Evolutionary conservation across 1,284 basidiomycete species (phyloP), one percentile per base, ranked within the genome.

Genomic region (Kalmanozyma brasiliensis): DNA sequence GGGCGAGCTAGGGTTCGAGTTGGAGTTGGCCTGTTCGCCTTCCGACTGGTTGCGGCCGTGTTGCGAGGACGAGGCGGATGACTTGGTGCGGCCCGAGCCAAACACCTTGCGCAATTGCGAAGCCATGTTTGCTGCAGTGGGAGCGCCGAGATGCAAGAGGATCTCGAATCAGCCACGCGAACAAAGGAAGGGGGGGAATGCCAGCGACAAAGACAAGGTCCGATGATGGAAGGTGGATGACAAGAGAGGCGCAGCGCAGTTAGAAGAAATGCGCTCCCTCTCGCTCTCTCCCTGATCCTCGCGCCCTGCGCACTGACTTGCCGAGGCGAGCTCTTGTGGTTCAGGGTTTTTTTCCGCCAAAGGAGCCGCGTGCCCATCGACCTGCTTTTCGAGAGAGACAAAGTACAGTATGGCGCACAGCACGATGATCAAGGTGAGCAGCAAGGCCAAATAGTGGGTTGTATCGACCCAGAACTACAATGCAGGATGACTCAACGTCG

Each of bases 41-140:
- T 62, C 64, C 40, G 64, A 61, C 48, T 48, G 53, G 24, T 41
- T 36, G 22, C 55, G 53, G 36, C 53, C 51, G 38, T 65, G 62
- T 23, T 43, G 49, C 5, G 68, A 52, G 22, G 44, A 34, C 4
- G 65, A 67, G 40, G 53, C 53, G 34, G 58, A 58, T 38, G 67
- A 63, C 56, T 71, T 71, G 23, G 68, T 52, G 55, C 68, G 68
- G 56, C 59, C 34, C 4, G 63, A 71, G 63, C 68, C 68, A 58
- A 71, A 71, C 46, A 71, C 68, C 63, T 71, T 66, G 24, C 63
- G 62, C 30, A 71, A 47, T 23, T 59, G 59, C 38, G 68, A 71
- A 37, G 68, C 68, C 68, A 71, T 69, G 26, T 19, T 51, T 24
- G 43, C 20, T 53, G 30, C 44, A 23, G 8, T 24, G 14, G 23